These are phyloP conservation scores for Rhodosorus marinus DNA, from an alignment of 23 red algal species.

Conservation along the genomic window DNA sequence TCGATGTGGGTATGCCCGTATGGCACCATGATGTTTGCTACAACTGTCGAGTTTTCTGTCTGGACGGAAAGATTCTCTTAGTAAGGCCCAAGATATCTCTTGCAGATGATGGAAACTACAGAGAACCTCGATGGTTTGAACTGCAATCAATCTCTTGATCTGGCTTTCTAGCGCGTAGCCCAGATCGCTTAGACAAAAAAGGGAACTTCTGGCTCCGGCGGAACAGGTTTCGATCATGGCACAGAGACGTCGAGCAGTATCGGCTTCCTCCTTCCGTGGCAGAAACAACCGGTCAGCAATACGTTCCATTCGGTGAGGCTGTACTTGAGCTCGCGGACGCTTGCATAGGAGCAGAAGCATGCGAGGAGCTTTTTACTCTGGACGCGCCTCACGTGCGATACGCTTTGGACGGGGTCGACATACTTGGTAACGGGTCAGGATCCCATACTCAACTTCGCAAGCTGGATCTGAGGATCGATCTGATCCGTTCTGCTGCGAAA, in stretches of 20 bases:
- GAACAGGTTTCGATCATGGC: background rate
- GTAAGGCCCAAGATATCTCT: conserved; percentile 74
- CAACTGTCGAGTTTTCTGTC: conserved; percentile 61
- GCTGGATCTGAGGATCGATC: conserved; percentile 31
- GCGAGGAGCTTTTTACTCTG: conserved; percentile 86
- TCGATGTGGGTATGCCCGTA: conserved; percentile 83
- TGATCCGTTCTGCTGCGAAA: conserved; percentile 46
- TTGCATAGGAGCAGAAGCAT: conserved; percentile 66
- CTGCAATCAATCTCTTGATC: too few species aligned
- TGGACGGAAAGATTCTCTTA: conserved; percentile 41
- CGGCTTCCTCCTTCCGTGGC: conserved; percentile 20
- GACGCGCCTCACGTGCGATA: conserved; percentile 63
- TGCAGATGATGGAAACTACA: conserved; percentile 88
- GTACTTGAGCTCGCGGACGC: conserved; percentile 36
- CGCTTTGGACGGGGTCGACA: conserved; percentile 43
- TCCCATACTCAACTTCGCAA: conserved; percentile 84
- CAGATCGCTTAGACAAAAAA: too few species aligned
- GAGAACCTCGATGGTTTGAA: conserved; percentile 90
- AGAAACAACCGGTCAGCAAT: background rate
- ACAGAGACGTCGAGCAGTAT: conserved; percentile 22
- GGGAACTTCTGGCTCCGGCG: too few species aligned
- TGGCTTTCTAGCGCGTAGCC: too few species aligned
- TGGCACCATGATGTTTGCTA: conserved; percentile 78
- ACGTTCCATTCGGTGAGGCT: conserved; percentile 53
- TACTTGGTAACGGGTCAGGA: conserved; percentile 71